Percentiles rank a stretch among this genome's conserved stretches.
phyloP scores from a whole-genome alignment of 345 rosid genomes.

The Odontarrhena argentea region DNA sequence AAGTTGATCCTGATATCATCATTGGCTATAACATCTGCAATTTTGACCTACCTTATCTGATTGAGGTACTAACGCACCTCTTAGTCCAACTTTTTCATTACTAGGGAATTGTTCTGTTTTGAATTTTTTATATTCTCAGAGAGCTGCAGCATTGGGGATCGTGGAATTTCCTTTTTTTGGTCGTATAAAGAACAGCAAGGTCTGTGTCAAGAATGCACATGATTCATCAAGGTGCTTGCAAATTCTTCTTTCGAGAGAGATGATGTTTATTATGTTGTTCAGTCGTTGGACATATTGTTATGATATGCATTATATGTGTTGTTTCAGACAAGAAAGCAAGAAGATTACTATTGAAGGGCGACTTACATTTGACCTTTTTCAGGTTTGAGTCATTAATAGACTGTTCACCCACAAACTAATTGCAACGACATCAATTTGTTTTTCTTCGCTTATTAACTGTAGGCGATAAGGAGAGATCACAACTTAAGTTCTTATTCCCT shows the following conservation, averaged over 20 bases:
- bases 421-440: conserved; percentile 12
- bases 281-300: neutral
- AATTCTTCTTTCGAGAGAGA: conserved; percentile 1
- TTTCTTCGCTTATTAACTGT: conserved; percentile 22
- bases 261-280: too few relatives aligned
- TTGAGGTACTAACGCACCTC: conserved; percentile 60
- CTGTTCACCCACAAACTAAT: conserved; percentile 2
- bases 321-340: conserved; percentile 91
- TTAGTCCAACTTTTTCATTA: too few relatives aligned
- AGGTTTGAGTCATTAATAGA: conserved; percentile 56
- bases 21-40: conserved; percentile 99
- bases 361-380: conserved; percentile 95
- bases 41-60: conserved; percentile 95
- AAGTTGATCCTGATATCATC: conserved; percentile 94
- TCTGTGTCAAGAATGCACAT: conserved; percentile 79
- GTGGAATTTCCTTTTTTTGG: conserved; percentile 89
- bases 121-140: conserved; percentile 50
- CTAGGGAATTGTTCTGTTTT: conserved; percentile 11
- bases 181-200: conserved; percentile 84
- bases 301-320: conserved; percentile 32
- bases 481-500: conserved; percentile 94
- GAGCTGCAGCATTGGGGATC: conserved; percentile 85
- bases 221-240: conserved; percentile 64
- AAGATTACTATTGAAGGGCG: conserved; percentile 95
- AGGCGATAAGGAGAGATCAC: conserved; percentile 88